phyloP scores from a whole-genome alignment of 371 early-diverging fungal genomes.

The Mortierella sp. region DNA sequence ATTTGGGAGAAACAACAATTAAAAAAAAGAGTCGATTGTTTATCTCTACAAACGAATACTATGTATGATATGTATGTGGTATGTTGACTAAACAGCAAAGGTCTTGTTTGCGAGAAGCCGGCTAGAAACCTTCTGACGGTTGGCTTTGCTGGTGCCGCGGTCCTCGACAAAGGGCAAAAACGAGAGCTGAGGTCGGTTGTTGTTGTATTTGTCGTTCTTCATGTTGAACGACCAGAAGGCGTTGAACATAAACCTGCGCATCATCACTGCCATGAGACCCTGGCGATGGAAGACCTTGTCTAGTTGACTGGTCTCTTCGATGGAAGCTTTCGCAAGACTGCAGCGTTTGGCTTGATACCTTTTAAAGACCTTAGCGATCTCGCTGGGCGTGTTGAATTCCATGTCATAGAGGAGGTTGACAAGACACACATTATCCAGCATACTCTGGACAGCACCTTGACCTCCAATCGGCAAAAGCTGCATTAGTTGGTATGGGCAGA shows the following conservation, averaged over 20 bases:
- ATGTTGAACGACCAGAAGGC: conserved; percentile 29
- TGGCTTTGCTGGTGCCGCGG: conserved; percentile 29
- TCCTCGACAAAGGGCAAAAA: conserved; percentile 54
- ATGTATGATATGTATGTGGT: neutral
- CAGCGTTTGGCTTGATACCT: conserved; percentile 43
- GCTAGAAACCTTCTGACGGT: conserved; percentile 38
- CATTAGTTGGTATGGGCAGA: neutral
- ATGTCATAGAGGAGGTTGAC: conserved; percentile 53
- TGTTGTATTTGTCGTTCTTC: conserved; percentile 48
- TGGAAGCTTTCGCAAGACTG: conserved; percentile 20
- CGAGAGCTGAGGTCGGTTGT: conserved; percentile 45
- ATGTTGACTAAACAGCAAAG: neutral
- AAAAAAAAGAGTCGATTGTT: neutral
- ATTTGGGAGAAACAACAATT: neutral
- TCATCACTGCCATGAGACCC: conserved; percentile 36
- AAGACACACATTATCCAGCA: conserved; percentile 44
- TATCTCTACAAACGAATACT: neutral
- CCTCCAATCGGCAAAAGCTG: conserved; percentile 32
- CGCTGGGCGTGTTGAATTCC: conserved; percentile 45
- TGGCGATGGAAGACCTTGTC: conserved; percentile 43
- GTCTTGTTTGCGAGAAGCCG: conserved; percentile 18
- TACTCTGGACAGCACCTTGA: conserved; percentile 32
- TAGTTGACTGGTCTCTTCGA: conserved; percentile 28
- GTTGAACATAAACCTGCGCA: conserved; percentile 43
- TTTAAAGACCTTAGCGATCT: conserved; percentile 44